Conservation (phyloP, 257 asterid species). For the Primulina eburnea region DNA sequence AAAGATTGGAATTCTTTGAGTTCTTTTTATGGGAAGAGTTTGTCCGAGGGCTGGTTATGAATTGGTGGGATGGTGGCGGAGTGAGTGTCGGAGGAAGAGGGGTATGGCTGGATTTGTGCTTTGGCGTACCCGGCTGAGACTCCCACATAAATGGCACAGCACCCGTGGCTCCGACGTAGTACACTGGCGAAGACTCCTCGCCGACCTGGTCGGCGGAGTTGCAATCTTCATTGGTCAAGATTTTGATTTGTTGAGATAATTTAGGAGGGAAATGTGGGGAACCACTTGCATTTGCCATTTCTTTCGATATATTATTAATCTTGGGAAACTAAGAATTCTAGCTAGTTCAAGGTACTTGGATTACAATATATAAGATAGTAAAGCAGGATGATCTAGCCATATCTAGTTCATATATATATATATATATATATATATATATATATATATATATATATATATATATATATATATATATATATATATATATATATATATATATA, state of each 20-base stretch:
- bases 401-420: too few species aligned
- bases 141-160: constrained; percentile 78
- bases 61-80: constrained; percentile 68
- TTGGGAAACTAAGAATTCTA: neutral
- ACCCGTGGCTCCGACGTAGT: constrained; percentile 64
- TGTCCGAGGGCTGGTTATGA: constrained; percentile 14
- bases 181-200: constrained; percentile 52
- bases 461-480: too few species aligned
- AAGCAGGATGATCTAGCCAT: constrained; percentile 18
- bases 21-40: constrained; percentile 25
- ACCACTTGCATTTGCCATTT: constrained; percentile 13
- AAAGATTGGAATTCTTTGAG: constrained; percentile 26
- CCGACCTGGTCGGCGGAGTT: constrained; percentile 26
- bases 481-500: too few species aligned
- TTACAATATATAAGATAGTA: neutral
- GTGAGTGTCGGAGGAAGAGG: constrained; percentile 63
- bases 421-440: too few species aligned
- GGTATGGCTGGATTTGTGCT: constrained; percentile 38
- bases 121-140: constrained; percentile 82
- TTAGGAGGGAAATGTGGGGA: constrained; percentile 25
- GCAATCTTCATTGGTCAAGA: constrained; percentile 41
- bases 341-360: constrained; percentile 23
- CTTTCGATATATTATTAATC: neutral
- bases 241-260: constrained; percentile 31
- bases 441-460: too few species aligned